Percentiles rank a stretch among this genome's conserved stretches.
phyloP scores from a whole-genome alignment of 768 basidiomycete genomes.

The Suillus sp. region DNA sequence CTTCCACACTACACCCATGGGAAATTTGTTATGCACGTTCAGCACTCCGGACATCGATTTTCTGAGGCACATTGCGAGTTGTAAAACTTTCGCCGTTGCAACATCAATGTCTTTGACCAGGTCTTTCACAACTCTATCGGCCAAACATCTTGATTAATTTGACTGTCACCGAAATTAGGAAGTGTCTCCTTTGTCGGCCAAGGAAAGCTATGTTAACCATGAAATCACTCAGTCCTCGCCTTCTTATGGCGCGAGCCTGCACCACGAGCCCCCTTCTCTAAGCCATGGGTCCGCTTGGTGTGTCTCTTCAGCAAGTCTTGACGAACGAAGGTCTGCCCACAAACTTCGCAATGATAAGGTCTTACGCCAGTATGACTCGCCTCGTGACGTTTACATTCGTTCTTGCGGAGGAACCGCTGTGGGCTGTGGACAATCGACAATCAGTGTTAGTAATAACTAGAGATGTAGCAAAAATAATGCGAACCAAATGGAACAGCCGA shows the following conservation, averaged over 20 bases:
- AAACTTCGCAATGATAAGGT: slow-evolving; percentile 61
- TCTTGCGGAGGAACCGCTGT: slow-evolving; percentile 68
- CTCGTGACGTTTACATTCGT: slow-evolving; percentile 78
- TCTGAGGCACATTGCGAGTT: not conserved
- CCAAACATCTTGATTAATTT: not conserved
- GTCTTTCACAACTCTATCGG: not conserved
- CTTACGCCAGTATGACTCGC: slow-evolving; percentile 59
- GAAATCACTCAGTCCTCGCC: not conserved
- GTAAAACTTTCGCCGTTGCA: not conserved
- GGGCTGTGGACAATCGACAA: slow-evolving; percentile 40
- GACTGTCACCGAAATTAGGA: not conserved
- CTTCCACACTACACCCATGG: not conserved
- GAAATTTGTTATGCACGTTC: not conserved
- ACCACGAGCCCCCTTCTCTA: slow-evolving; percentile 37
- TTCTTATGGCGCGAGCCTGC: slow-evolving; percentile 15
- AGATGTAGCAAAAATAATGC: slow-evolving; percentile 26
- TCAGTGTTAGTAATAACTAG: slow-evolving; percentile 13
- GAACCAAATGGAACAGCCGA: slow-evolving; percentile 65
- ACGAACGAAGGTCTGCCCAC: slow-evolving; percentile 60
- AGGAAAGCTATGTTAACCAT: not conserved
- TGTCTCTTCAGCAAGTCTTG: slow-evolving; percentile 72
- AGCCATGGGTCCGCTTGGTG: slow-evolving; percentile 55
- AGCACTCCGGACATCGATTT: not conserved
- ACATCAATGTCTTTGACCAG: not conserved
- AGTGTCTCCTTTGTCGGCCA: not conserved